Conservation (phyloP, 2,329 filamentous ascomycete genomes). For the Cladosporium oxysporum region DNA sequence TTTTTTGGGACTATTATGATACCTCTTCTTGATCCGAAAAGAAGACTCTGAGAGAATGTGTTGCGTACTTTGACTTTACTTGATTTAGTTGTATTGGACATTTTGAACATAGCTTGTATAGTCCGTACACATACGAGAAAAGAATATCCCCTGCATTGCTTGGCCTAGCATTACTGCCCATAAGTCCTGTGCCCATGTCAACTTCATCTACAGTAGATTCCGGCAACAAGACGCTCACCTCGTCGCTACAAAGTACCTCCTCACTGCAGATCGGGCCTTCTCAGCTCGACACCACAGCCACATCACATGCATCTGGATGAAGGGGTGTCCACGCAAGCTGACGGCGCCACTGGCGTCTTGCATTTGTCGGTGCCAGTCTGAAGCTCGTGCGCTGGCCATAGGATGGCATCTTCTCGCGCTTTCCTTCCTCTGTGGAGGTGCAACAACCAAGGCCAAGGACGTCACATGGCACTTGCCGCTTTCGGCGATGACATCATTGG, state of each 20-base stretch:
- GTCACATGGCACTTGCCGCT: slow-evolving; percentile 4
- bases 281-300: background rate
- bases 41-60: slow-evolving; percentile 2
- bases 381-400: slow-evolving; percentile 3
- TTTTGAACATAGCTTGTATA: background rate
- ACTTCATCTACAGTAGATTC: background rate
- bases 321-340: background rate
- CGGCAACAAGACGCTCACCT: background rate
- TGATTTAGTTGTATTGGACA: background rate
- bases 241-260: background rate
- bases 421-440: background rate
- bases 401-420: background rate
- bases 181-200: background rate
- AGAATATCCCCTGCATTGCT: background rate
- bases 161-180: background rate
- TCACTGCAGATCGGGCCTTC: background rate
- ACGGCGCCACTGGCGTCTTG: background rate
- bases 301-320: background rate
- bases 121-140: background rate
- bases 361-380: background rate
- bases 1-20: background rate
- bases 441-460: background rate
- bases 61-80: background rate
- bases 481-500: slow-evolving; percentile 6
- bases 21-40: background rate